These are phyloP conservation scores for Hymenoscyphus fraxineus DNA, from an alignment of 2,329 filamentous ascomycete genomes.

Conservation along the genomic window DNA sequence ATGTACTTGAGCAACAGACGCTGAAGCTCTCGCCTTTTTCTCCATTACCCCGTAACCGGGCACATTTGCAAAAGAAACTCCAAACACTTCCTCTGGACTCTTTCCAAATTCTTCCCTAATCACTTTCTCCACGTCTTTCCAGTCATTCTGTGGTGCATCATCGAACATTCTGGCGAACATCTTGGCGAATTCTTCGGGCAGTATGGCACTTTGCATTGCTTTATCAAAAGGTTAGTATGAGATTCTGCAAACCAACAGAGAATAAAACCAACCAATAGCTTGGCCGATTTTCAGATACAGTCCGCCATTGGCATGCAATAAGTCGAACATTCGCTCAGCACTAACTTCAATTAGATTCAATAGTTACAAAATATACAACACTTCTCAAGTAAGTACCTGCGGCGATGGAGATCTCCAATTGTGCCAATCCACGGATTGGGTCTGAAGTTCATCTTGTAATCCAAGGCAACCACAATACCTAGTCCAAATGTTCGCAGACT, in stretches of 20 bases:
- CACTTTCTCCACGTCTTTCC: constrained; percentile 80
- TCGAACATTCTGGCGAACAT: constrained; percentile 99
- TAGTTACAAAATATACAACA: background rate
- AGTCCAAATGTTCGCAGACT: constrained; percentile 77
- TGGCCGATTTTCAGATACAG: constrained; percentile 97
- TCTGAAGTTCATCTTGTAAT: constrained; percentile 97
- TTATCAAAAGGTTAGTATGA: background rate
- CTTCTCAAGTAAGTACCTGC: constrained; percentile 35
- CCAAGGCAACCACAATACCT: constrained; percentile 75
- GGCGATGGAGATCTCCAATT: constrained; percentile 72
- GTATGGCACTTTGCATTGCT: constrained; percentile 88
- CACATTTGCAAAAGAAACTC: constrained; percentile 72
- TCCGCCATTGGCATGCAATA: constrained; percentile 83
- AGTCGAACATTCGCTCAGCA: constrained; percentile 75
- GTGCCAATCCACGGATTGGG: constrained; percentile 69
- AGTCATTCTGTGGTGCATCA: constrained; percentile 89
- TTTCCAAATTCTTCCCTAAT: constrained; percentile 79
- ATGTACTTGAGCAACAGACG: constrained; percentile 94
- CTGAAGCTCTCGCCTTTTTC: constrained; percentile 63
- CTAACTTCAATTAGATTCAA: constrained; percentile 40
- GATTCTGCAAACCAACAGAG: background rate
- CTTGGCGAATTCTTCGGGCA: constrained; percentile 90
- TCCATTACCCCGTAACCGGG: constrained; percentile 64
- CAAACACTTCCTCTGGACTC: constrained; percentile 85
- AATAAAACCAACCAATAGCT: constrained; percentile 59